Evolutionary conservation across 2,329 filamentous ascomycete genomes (phyloP), one percentile per base, ranked within the genome.

Genomic region (Pseudohalonectria lignicola): DNA sequence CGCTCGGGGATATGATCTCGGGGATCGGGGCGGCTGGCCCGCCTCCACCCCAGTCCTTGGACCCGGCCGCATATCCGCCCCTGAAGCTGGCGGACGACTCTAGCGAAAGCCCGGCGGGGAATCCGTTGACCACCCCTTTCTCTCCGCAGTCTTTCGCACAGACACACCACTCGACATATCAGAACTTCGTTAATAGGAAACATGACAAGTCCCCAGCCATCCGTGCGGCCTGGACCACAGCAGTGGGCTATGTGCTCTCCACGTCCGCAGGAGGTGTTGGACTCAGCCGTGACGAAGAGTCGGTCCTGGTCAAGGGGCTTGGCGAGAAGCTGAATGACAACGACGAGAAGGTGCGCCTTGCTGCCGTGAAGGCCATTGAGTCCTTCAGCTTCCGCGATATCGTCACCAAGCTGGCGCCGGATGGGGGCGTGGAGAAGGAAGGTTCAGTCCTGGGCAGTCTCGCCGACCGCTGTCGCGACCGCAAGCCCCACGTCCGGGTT

Each of bases 231-330:
- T 98, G 90, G 90, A 83, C 82, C 2, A 84, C 82, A 1, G 83
- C 82, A 10, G 78, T 83, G 28, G 87, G 88, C 5, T 76, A 87
- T 47, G 94, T 98, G 39, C 62, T 98, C 8, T 75, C 82, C n/a
- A 96, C 92, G 1, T 90, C 85, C 18, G 90, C 86, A 18, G 90
- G 90, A 34, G 86, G 86, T 18, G 90, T 92, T 47, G 90, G 90
- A 0, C 66, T 96, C 30, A 88, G 84, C 50, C 73, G 82, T 6
- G 81, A 85, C 41, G 90, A 96, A 46, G 86, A 94, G 55, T 70
- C 71, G 36, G 69, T 73, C 33, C 71, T 96, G 28, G 74, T 95
- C 34, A 74, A 75, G 43, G 76, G 76, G 8, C 67, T 96, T 16
- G 76, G 78, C 2, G 84, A 87, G 42, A 87, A 90, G 63, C 71